A percentile compares a stretch with the other conserved stretches of the same genome.
Conservation (phyloP, 2,329 filamentous ascomycete genomes). For the Penicillium crustosum region DNA sequence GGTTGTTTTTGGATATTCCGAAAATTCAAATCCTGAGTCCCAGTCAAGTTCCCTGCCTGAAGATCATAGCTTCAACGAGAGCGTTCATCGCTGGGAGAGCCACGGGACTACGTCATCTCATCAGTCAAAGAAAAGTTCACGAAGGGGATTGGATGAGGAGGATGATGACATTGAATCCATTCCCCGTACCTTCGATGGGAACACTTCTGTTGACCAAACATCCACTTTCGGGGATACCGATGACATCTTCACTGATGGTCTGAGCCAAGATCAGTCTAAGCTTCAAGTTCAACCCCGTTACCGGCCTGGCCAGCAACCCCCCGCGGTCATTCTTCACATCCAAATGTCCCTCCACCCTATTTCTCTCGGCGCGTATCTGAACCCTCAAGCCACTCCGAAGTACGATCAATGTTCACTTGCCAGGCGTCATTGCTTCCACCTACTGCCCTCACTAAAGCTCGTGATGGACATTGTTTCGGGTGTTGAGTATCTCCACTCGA, state of each 20-base stretch:
- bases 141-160: conserved; percentile 41
- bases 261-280: conserved; percentile 38
- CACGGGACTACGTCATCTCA: conserved; percentile 43
- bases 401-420: conserved; percentile 19
- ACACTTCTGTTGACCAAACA: conserved; percentile 31
- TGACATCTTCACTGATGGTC: conserved; percentile 45
- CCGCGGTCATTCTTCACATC: conserved; percentile 59
- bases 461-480: conserved; percentile 62
- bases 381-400: conserved; percentile 32
- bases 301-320: conserved; percentile 29
- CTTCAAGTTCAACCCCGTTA: conserved; percentile 30
- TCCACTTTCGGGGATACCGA: conserved; percentile 39
- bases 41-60: conserved; percentile 20
- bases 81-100: conserved; percentile 30
- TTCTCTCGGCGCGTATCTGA: conserved; percentile 61
- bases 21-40: conserved; percentile 26
- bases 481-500: conserved; percentile 63
- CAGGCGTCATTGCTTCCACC: conserved; percentile 62
- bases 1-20: conserved; percentile 44
- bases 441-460: conserved; percentile 56
- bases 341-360: conserved; percentile 67
- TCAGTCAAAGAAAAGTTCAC: conserved; percentile 42
- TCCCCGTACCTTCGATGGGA: conserved; percentile 40
- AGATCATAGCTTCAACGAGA: conserved; percentile 22
- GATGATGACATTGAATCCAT: conserved; percentile 53